Conservation (phyloP, 805 yeast species). For the Lachancea meyersii region DNA sequence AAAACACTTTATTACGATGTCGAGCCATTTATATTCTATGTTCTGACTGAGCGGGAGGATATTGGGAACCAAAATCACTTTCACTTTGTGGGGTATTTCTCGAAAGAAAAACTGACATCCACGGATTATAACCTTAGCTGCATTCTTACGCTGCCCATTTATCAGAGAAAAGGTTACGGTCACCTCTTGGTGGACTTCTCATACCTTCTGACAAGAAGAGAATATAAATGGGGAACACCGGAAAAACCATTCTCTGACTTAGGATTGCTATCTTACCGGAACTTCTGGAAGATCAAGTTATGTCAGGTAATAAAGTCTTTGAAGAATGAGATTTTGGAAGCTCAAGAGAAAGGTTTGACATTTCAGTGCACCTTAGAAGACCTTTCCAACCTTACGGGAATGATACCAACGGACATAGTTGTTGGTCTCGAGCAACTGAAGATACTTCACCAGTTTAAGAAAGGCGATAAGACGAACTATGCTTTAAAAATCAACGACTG, state of each 20-base stretch:
- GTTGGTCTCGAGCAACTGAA: conserved; percentile 77
- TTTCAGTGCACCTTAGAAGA: conserved; percentile 48
- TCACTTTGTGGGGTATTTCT: conserved; percentile 90
- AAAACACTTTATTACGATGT: conserved; percentile 92
- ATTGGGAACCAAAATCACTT: conserved; percentile 42
- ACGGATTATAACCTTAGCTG: conserved; percentile 84
- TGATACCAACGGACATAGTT: conserved; percentile 80
- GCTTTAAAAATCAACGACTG: conserved; percentile 46
- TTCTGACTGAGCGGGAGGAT: conserved; percentile 55
- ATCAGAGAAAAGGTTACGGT: conserved; percentile 87
- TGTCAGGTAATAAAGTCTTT: conserved; percentile 35
- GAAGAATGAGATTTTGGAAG: conserved; percentile 11
- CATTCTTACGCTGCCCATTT: conserved; percentile 80
- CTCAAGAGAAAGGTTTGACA: conserved; percentile 1
- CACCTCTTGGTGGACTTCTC: conserved; percentile 83
- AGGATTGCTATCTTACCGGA: conserved; percentile 79
- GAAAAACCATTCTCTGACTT: conserved; percentile 89
- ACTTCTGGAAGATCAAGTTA: conserved; percentile 73
- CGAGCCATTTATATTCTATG: conserved; percentile 88
- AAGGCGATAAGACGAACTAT: conserved; percentile 37
- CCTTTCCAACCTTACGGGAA: conserved; percentile 67
- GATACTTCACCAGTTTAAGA: conserved; percentile 37
- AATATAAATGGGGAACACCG: conserved; percentile 80
- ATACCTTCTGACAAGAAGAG: conserved; percentile 68
- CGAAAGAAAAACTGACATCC: conserved; percentile 71